Evolutionary conservation across 495 filamentous ascomycete genomes (phyloP), one percentile per base, ranked within the genome.

Genomic region (Lophium mytilinum): DNA sequence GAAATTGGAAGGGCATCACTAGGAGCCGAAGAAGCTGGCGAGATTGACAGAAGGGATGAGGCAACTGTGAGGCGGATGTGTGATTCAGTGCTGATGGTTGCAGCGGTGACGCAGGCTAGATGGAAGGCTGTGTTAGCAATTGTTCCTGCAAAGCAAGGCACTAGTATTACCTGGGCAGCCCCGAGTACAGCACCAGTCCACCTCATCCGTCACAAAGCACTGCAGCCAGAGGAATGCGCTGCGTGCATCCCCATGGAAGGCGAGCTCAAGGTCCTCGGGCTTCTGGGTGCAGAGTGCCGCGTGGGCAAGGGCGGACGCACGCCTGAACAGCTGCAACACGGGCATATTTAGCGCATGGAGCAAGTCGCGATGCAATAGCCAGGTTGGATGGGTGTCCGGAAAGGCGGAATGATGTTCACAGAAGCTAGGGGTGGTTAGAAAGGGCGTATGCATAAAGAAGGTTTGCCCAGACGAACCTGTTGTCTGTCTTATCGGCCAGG

Each of bases 221-320:
- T 82, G 76, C 45, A 84, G 70, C 79, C 80, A 84, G 52, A 81
- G 67, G 67, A 78, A 83, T 6, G 81, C 79, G 52, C 77, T 76
- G 30, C 81, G 76, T 11, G 80, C 81, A 45, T 81, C 75, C 2
- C 79, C 80, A 11, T 72, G 69, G 60, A 81, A 83, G 8, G 79
- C 81, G n/a, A 79, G 72, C 60, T 84, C 81, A 14, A 80, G 71
- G 54, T 83, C 80, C 41, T 75, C 71, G 33, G 73, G 71, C 53
- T 74, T 75, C 36, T 68, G 65, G 48, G 66, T 73, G 37, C 73
- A 73, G 12, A 81, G 68, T 2, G 73, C 73, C 12, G 68, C 69
- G 36, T 74, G 66, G 17, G 80, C 80, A 50, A 80, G 69, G 4
- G 71, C 72, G 46, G 74, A 70, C 34, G 80, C 78, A 57, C 77